Base-by-base conservation (phyloP, 441 rosid genomes). In the Macaranga tanarius region DNA sequence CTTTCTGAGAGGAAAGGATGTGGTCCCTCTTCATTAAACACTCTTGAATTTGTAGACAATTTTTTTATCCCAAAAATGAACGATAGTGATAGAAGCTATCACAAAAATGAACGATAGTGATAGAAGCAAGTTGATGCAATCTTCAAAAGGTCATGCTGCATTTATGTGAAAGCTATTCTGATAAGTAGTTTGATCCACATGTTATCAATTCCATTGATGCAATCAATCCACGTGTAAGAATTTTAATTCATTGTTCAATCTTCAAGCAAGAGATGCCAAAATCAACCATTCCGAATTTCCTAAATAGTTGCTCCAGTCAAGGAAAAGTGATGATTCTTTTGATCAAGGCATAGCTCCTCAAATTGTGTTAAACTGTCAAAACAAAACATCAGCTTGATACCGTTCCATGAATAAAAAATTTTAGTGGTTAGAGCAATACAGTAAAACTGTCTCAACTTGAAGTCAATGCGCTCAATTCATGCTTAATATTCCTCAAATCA, bases 361-460 rank as follows among this genome's bases (percentile, higher is more conserved):
- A 85, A 85, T 65, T 83, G 80, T 38, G 65, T 62, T 73, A 87
- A 77, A 71, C 88, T 87, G 88, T 79, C 75, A 75, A 51, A 73
- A 42, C 5, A 62, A 34, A 69, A n/a, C 26, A 57, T 60, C 54
- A 51, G 22, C 23, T 10, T 17, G 23, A 77, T 7, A 52, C 26
- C 38, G 34, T 20, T 55, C 38, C 69, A 75, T 57, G 12, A 22
- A 64, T 16, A 11, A 19, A 44, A 55, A 44, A 7, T 50, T 65
- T 38, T 56, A 56, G n/a, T 6, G 52, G 16, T 40, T 54, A 52
- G 25, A 63, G 56, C 61, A 75, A 57, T 19, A 34, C 26, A 47
- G 10, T 61, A 51, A 61, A 52, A 61, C 62, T 57, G 48, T 19
- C 12, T 42, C 10, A n/a, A 73, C 38, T 69, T 42, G 28, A 42